Percentiles rank a stretch among this genome's conserved stretches.
Evolutionary conservation across 352 stramenopile species (phyloP).

Genomic region (Pythium insidiosum): DNA sequence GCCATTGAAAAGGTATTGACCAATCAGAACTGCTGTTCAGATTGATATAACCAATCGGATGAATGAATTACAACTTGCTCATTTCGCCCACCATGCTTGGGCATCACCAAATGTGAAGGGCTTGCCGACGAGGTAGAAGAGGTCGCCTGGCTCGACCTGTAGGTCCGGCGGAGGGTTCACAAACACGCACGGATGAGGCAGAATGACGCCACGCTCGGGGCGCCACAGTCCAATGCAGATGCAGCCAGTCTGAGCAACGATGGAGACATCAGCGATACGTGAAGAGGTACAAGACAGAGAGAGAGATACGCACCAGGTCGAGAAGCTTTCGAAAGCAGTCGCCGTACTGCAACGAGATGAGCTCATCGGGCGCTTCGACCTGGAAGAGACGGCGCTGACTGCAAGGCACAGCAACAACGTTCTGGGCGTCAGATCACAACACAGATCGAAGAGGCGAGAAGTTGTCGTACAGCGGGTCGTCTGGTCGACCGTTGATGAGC

Average conservation of each 20-base stretch:
- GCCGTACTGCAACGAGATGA: conserved; percentile 41
- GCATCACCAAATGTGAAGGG: conserved; percentile 37
- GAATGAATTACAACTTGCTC: too few relatives aligned
- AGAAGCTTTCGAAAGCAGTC: conserved; percentile 68
- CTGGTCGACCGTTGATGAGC: conserved; percentile 47
- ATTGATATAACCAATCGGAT: too few relatives aligned
- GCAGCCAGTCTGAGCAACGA: conserved; percentile 38
- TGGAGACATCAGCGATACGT: too few relatives aligned
- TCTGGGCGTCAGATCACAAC: neutral
- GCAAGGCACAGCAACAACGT: neutral
- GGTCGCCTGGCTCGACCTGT: conserved; percentile 43
- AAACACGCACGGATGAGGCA: conserved; percentile 66
- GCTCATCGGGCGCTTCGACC: conserved; percentile 35
- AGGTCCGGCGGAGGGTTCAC: conserved; percentile 46
- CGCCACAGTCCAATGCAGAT: conserved; percentile 61
- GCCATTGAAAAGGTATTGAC: conserved; percentile 1
- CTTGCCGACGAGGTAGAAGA: conserved; percentile 66
- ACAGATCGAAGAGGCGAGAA: neutral
- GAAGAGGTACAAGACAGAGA: neutral
- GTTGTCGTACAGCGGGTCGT: conserved; percentile 41
- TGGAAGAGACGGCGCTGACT: conserved; percentile 65
- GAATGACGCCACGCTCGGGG: conserved; percentile 31
- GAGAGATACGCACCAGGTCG: conserved; percentile 39
- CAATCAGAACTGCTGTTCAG: too few relatives aligned
- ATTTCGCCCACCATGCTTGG: conserved; percentile 21